Conservation (phyloP, 2,329 filamentous ascomycete species). For the Pestalotiopsis sp. region DNA sequence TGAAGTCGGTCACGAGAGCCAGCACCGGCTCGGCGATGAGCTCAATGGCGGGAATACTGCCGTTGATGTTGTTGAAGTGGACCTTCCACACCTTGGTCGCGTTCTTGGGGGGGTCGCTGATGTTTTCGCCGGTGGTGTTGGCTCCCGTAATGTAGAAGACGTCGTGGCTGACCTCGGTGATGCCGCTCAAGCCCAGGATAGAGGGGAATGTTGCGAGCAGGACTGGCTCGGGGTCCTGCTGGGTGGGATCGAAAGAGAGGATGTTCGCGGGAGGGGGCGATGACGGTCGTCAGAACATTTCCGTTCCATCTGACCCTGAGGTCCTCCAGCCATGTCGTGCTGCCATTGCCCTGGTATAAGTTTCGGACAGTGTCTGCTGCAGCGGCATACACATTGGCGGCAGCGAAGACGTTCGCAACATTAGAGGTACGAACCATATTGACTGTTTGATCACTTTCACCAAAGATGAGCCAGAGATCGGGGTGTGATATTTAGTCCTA, state of each 20-base stretch:
- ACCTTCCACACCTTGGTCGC: neutral
- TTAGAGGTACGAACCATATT: neutral
- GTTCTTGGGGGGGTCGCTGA: neutral
- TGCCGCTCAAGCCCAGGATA: neutral
- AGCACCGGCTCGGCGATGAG: neutral
- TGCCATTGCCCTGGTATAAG: neutral
- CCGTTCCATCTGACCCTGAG: neutral
- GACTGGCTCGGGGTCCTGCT: neutral
- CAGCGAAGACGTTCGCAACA: neutral
- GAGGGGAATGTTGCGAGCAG: neutral
- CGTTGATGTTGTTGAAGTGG: neutral
- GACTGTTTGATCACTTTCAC: neutral
- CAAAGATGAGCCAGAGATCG: neutral
- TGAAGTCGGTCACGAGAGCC: neutral
- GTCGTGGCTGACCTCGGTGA: slow-evolving; percentile 2
- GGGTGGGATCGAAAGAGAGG: neutral
- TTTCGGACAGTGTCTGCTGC: neutral
- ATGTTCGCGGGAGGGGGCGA: neutral
- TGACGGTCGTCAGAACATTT: neutral
- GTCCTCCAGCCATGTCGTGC: neutral
- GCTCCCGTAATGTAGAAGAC: neutral
- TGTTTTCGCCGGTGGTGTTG: neutral
- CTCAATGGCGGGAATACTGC: neutral
- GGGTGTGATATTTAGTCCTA: neutral
- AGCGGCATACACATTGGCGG: neutral